Percentiles rank a stretch among this genome's conserved stretches.
Evolutionary conservation across 176 grass and related monocot species (phyloP).

Genomic region (Olyra latifolia): DNA sequence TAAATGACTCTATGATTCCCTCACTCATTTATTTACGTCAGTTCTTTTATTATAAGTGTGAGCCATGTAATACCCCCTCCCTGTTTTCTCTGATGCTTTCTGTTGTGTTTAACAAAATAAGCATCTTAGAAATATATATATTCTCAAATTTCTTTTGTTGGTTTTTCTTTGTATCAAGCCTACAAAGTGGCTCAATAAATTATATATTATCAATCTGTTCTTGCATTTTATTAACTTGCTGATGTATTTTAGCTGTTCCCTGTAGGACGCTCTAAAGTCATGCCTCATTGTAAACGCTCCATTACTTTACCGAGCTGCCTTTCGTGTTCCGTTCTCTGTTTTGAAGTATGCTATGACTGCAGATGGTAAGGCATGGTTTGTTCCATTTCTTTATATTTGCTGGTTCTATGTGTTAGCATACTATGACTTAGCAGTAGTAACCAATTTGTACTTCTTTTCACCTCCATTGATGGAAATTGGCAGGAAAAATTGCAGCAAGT

Average conservation of each 20-base stretch:
- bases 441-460: background rate
- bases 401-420: background rate
- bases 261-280: constrained; percentile 81
- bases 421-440: background rate
- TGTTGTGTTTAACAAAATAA: background rate
- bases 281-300: constrained; percentile 96
- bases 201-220: background rate
- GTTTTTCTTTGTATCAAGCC: background rate
- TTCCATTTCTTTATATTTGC: constrained; percentile 8
- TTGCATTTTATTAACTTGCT: background rate
- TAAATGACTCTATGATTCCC: too few species aligned
- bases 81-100: background rate
- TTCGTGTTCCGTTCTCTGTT: constrained; percentile 77
- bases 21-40: constrained; percentile 4
- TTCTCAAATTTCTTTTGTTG: background rate
- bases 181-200: background rate
- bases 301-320: constrained; percentile 88
- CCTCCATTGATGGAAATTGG: constrained; percentile 19
- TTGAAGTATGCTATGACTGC: constrained; percentile 98
- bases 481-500: constrained; percentile 98
- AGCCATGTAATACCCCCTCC: background rate
- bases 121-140: constrained; percentile 3
- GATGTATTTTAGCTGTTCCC: constrained; percentile 31
- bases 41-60: background rate
- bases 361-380: constrained; percentile 62